Evolutionary conservation across 2,329 filamentous ascomycete species (phyloP), one percentile per base, ranked within the genome.

Genomic region (Aspergillus sojae): DNA sequence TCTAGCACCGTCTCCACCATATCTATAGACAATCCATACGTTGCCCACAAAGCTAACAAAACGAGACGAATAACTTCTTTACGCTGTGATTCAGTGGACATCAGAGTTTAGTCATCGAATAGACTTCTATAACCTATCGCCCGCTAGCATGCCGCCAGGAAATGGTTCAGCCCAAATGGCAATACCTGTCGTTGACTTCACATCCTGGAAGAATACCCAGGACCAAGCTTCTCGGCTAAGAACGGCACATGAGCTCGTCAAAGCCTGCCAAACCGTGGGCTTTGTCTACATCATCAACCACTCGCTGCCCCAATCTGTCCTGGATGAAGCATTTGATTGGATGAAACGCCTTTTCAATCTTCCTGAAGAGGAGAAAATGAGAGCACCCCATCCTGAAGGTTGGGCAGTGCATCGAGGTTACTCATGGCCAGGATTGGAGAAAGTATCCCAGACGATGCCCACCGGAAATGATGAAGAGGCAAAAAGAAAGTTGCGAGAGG

Each of bases 321-420:
- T 85, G 3, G 74, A 78, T 30, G 73, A 80, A 62, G 81, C 81
- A 2, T 84, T 85, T 62, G 68, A 71, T 12, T 79, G 79, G 73
- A 78, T 79, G 12, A 79, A 78, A 61, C 70, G 73, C 28, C 75
- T 85, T 10, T 84, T 83, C 61, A 76, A 79, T 50, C 72, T 85
- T 10, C 75, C 79, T 0, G 71, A 71, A 16, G 78, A 80, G 50
- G 76, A 81, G 55, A 85, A 85, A 66, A 79, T 82, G 75, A 78
- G 79, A 59, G 83, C 82, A 1, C 81, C 81, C 4, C 82, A 84
- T 71, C 82, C 83, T 4, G 74, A 78, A 11, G 83, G 83, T 10
- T 81, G 80, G 63, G 76, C 74, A 11, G 78, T 84, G 2, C 83
- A 86, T 69, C 79, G 84, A 55, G 85, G 85, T n/a, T 86, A 86